Conservation (phyloP, 2,329 filamentous ascomycete genomes). For the Trichophyton mentagrophytes region DNA sequence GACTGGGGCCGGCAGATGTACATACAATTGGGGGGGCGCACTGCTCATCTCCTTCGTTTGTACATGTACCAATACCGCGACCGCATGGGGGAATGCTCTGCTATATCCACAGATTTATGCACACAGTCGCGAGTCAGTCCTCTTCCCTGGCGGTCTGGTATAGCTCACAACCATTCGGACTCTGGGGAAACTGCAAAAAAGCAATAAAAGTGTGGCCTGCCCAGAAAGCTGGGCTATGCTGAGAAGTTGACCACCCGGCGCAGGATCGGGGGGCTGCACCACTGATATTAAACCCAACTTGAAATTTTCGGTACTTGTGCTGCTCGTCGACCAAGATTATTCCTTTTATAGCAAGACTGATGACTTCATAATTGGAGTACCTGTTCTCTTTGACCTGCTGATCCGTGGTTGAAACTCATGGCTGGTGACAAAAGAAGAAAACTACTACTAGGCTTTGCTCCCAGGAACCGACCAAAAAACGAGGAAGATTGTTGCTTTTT, state of each 20-base stretch:
- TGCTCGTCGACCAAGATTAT: neutral
- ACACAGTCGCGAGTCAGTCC: neutral
- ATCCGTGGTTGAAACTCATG: neutral
- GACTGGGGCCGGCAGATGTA: no score
- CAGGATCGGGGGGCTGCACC: neutral
- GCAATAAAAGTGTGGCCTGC: neutral
- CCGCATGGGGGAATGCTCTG: neutral
- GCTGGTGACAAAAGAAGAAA: neutral
- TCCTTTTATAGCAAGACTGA: neutral
- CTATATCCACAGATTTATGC: neutral
- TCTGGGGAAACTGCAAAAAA: constrained; percentile 1
- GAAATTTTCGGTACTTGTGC: neutral
- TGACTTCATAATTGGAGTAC: neutral
- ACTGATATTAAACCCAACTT: neutral
- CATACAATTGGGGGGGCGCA: no score
- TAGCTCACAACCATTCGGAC: neutral
- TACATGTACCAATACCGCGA: neutral
- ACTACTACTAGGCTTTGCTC: neutral
- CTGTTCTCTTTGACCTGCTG: neutral
- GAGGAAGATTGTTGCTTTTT: neutral
- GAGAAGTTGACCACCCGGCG: neutral
- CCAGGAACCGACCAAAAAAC: neutral
- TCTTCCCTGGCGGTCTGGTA: neutral
- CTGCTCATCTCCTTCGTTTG: no score
- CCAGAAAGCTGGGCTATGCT: neutral